Evolutionary conservation across 2,329 filamentous ascomycete genomes (phyloP), one percentile per base, ranked within the genome.

Genomic region (Microdochium bolleyi): DNA sequence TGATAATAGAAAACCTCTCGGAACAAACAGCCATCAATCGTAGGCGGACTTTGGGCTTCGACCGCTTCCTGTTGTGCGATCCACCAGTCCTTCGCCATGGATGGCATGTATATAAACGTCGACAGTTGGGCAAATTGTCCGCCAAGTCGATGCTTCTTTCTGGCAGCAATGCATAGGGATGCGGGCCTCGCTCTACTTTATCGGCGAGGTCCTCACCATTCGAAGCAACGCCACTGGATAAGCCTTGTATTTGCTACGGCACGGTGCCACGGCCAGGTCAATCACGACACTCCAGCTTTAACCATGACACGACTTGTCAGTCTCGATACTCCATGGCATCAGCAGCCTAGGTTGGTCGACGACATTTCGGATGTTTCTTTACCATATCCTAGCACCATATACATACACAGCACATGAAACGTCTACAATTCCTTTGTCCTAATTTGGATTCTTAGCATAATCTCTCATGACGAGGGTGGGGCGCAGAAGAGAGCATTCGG

Each of bases 121-220:
- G 56, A 54, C 57, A 54, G 25, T 49, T 54, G 53, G 27, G 54
- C 52, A 56, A 41, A 51, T 53, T 60, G 61, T 46, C 16, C 41
- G 13, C 19, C 41, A 10, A 22, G 7, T 46, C 22, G 41, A 22
- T 46, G 21, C 19, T 63, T 57, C 64, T 70, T 68, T 72, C 67
- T 73, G 70, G 69, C 73, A 73, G 72, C 73, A 72, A 69, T 72
- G 73, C 74, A 75, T 75, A 70, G 69, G 69, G 69, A 66, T 63
- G 64, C 63, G 62, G 65, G 65, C 55, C 58, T 52, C 60, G 53
- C 60, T 52, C 53, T 59, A 57, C 61, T 61, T 58, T 54, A 58
- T 55, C 56, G 55, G 55, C 5, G 21, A 10, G 19, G 3, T 46
- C 19, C n/a, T 19, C 9, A 19, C 9, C 5, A 19, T 19, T 22